Evolutionary conservation across 2,329 filamentous ascomycete genomes (phyloP).

Genomic region (Fusarium sublunatum): DNA sequence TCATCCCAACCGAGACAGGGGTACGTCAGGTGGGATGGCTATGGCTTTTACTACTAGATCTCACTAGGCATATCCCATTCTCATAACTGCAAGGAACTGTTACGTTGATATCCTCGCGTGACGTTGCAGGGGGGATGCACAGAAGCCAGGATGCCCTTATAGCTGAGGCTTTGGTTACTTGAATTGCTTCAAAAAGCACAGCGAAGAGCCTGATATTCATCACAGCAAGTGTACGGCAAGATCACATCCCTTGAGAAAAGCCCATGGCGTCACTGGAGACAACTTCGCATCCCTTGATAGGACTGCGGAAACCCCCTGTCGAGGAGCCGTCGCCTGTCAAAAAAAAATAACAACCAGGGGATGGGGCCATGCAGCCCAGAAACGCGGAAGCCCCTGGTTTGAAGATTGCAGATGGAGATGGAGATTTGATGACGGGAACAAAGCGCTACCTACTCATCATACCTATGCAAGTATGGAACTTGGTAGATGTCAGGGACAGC

Average conservation of each 20-base stretch:
- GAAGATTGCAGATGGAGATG: constrained; percentile 37
- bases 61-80: constrained; percentile 1
- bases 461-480: constrained; percentile 2
- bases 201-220: not conserved
- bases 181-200: constrained; percentile 8
- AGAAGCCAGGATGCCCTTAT: constrained; percentile 5
- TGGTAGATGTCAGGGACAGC: constrained; percentile 16
- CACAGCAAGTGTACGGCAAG: not conserved
- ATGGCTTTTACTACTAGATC: not conserved
- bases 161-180: constrained; percentile 25
- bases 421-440: constrained; percentile 35
- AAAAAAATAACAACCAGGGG: constrained; percentile 25
- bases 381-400: constrained; percentile 34
- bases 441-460: constrained; percentile 4
- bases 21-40: constrained; percentile 29
- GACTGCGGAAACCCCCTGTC: constrained; percentile 32
- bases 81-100: not conserved
- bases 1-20: constrained; percentile 38
- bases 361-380: constrained; percentile 15
- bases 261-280: constrained; percentile 38
- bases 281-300: constrained; percentile 26
- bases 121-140: constrained; percentile 24
- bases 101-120: constrained; percentile 26
- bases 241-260: constrained; percentile 10
- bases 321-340: constrained; percentile 41